A percentile compares a stretch with the other conserved stretches of the same genome.
phyloP scores from a whole-genome alignment of 2,329 filamentous ascomycete species.

The Xylariaceae sp. region DNA sequence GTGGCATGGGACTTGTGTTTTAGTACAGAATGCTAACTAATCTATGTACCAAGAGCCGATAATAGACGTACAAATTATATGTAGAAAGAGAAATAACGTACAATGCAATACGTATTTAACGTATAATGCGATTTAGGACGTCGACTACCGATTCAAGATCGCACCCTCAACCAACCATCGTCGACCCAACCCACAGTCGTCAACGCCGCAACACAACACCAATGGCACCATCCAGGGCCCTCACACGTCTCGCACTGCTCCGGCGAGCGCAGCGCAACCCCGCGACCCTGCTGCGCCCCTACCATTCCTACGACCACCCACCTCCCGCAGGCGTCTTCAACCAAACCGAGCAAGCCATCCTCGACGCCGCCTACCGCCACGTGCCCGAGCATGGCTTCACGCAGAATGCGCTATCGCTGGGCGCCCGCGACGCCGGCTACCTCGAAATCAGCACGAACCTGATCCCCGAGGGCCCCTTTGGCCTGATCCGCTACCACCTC shows the following conservation, averaged over 20 bases:
- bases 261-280: slow-evolving; percentile 5
- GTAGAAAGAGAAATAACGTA: too few species aligned
- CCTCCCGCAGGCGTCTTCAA: slow-evolving; percentile 67
- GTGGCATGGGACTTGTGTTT: too few species aligned
- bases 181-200: not conserved
- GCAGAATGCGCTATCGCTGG: slow-evolving; percentile 71
- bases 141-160: too few species aligned
- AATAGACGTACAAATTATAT: too few species aligned
- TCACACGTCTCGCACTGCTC: slow-evolving; percentile 27
- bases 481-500: slow-evolving; percentile 81
- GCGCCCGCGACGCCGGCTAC: slow-evolving; percentile 84
- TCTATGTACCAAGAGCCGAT: too few species aligned
- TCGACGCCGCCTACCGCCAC: slow-evolving; percentile 79
- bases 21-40: too few species aligned
- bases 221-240: slow-evolving; percentile 40
- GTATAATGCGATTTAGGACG: too few species aligned
- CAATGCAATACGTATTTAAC: too few species aligned
- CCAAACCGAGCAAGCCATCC: slow-evolving; percentile 74
- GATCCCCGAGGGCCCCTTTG: slow-evolving; percentile 80
- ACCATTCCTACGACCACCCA: slow-evolving; percentile 78
- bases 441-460: slow-evolving; percentile 85
- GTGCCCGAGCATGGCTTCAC: slow-evolving; percentile 87
- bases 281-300: slow-evolving; percentile 47
- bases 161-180: not conserved
- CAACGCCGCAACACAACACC: not conserved